Conservation (phyloP, 345 rosid species). For the Gossypium bickii region DNA sequence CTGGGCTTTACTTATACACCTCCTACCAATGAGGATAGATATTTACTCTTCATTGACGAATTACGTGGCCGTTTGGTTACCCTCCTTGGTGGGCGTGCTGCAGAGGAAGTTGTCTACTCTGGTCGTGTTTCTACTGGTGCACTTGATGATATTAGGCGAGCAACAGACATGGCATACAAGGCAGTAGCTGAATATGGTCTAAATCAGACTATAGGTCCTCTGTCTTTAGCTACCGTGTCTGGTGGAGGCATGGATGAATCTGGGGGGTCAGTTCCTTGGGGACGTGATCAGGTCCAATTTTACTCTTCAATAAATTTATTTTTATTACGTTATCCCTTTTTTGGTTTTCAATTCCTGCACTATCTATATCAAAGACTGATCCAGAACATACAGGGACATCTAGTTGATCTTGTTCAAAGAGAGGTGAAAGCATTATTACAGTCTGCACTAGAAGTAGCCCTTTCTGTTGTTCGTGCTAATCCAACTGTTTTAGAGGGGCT, state of each 20-base stretch:
- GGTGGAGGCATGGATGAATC: slow-evolving; percentile 85
- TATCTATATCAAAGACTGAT: slow-evolving; percentile 13
- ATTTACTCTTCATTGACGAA: slow-evolving; percentile 91
- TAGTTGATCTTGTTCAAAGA: slow-evolving; percentile 84
- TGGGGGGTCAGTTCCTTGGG: slow-evolving; percentile 64
- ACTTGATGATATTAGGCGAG: slow-evolving; percentile 88
- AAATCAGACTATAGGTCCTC: slow-evolving; percentile 74
- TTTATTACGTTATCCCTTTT: background rate
- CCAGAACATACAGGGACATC: slow-evolving; percentile 57
- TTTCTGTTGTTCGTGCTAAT: slow-evolving; percentile 79
- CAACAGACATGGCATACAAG: slow-evolving; percentile 96
- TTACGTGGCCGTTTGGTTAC: slow-evolving; percentile 90
- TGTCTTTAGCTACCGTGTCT: slow-evolving; percentile 79
- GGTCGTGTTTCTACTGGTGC: slow-evolving; percentile 95
- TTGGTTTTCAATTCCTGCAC: background rate
- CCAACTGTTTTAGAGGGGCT: slow-evolving; percentile 85
- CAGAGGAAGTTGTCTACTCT: slow-evolving; percentile 84
- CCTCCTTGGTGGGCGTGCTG: slow-evolving; percentile 97
- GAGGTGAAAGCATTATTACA: slow-evolving; percentile 79
- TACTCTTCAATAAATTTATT: slow-evolving; percentile 4
- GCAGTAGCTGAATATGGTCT: slow-evolving; percentile 99
- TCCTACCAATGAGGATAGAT: slow-evolving; percentile 80
- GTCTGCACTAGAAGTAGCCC: slow-evolving; percentile 74
- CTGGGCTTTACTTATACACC: slow-evolving; percentile 86
- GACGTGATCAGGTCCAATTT: slow-evolving; percentile 73